phyloP scores from a whole-genome alignment of 108 stramenopile genomes.

The Tribonema minus region DNA sequence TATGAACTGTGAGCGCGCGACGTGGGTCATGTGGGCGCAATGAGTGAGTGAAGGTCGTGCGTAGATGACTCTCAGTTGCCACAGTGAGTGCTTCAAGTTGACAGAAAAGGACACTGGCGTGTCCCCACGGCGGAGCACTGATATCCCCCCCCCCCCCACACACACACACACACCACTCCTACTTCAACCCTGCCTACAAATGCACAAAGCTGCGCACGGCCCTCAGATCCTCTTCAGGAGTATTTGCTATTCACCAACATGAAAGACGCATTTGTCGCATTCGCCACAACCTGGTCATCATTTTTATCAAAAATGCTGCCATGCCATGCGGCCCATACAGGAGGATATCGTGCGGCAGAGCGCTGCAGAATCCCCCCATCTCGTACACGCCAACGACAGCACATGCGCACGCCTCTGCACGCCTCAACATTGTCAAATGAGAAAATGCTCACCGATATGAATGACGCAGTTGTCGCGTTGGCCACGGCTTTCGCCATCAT shows the following conservation, averaged over 20 bases:
- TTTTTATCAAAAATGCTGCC: constrained; percentile 99
- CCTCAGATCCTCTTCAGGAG: neutral
- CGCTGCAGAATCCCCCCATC: neutral
- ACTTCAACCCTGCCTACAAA: no score
- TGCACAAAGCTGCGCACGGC: neutral
- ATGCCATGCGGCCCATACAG: constrained; percentile 74
- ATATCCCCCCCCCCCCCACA: no score
- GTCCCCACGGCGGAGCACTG: no score
- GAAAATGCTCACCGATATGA: constrained; percentile 98
- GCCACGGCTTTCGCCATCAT: constrained; percentile 99
- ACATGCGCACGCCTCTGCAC: neutral
- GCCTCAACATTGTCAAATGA: neutral
- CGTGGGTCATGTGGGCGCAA: no score
- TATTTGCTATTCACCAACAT: neutral
- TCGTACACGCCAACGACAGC: no score
- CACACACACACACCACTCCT: no score
- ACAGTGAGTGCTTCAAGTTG: no score
- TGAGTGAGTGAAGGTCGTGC: no score
- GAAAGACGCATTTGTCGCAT: constrained; percentile 93
- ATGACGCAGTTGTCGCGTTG: constrained; percentile 93
- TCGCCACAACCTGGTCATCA: constrained; percentile 78
- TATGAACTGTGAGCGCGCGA: no score
- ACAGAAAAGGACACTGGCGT: no score
- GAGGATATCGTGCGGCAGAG: constrained; percentile 90
- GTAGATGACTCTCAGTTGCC: no score